Base-by-base conservation (phyloP, 2,329 filamentous ascomycete genomes). In the Colletotrichum godetiae region DNA sequence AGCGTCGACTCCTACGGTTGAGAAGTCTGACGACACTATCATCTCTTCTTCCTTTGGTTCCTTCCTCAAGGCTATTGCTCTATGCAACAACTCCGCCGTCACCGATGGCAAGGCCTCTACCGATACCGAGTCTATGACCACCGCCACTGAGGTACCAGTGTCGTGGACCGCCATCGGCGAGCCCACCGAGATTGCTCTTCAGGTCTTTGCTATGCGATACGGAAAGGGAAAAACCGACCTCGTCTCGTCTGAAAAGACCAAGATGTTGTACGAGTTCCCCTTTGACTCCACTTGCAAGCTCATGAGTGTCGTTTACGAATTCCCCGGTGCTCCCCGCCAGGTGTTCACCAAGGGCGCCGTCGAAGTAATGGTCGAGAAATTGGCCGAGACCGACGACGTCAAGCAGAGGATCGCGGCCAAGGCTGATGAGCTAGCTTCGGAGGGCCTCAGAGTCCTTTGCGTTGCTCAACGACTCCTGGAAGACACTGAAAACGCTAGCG, bases 231-330 rank as follows among this genome's bases (percentile, higher is more conserved):
- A 87, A 78, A 78, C 81, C 1, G 80, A 82, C 4, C 56, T 74
- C 59, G 19, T 74, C 62, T 72, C 72, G 62, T 79, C 80, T 27
- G 81, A 81, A n/a, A 77, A 79, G 29, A 85, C 87, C 68, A 81
- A 82, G 52, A 82, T 92, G 57, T 77, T 93, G 11, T 88, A 90
- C 1, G 93, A 94, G 77, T 92, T 92, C 67, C 92, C 92, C 2
- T 94, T 94, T 78, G 92, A 94, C 79, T 94, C 92, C 0, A 89
- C 90, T 49, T 89, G 92, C 81, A 94, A 94, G 84, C 88, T 92
- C 72, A 94, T 94, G 92, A 92, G 91, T 49, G 92, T 94, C 61
- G 88, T 94, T 33, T 93, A 92, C 56, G 80, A 81, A 8, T 80
- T 77, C 56, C 80, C 79, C 1, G 78, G 80, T 12, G 78, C 80